A percentile compares a stretch with the other conserved stretches of the same genome.
These are phyloP conservation scores for Globisporangium megalacanthum DNA, from an alignment of 352 stramenopile species.

Conservation along the genomic window DNA sequence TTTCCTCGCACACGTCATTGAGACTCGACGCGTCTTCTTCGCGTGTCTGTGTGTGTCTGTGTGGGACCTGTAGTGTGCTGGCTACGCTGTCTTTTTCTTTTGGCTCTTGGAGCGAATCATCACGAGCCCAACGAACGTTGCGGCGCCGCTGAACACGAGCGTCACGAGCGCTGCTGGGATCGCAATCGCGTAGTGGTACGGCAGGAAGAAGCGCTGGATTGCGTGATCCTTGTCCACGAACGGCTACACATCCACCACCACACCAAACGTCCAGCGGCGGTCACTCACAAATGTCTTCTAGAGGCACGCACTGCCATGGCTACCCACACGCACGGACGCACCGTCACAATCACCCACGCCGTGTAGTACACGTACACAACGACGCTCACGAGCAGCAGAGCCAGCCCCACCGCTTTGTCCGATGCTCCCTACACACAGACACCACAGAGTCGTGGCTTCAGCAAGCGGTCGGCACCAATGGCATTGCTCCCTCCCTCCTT, in stretches of 20 bases:
- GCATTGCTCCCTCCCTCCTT: no score
- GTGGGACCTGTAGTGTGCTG: no score
- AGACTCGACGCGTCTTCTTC: no score
- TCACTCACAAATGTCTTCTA: no score
- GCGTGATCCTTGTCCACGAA: slow-evolving; percentile 81
- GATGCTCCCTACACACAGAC: slow-evolving; percentile 32
- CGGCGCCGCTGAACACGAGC: slow-evolving; percentile 76
- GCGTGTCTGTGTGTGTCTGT: no score
- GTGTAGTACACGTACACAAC: slow-evolving; percentile 91
- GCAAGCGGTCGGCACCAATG: no score
- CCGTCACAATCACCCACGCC: slow-evolving; percentile 87
- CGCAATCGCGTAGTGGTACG: slow-evolving; percentile 86
- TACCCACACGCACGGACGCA: slow-evolving; percentile 17
- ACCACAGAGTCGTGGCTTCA: not conserved
- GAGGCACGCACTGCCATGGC: no score
- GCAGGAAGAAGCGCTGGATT: slow-evolving; percentile 81
- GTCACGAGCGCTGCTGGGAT: slow-evolving; percentile 83
- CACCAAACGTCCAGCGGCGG: no score
- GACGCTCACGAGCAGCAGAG: slow-evolving; percentile 76
- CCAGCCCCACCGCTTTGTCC: slow-evolving; percentile 73
- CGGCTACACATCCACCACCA: slow-evolving; percentile 36
- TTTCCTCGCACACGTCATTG: no score
- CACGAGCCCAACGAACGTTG: slow-evolving; percentile 85
- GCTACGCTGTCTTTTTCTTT: slow-evolving; percentile 35
- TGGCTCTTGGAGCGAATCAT: slow-evolving; percentile 86